Conservation (phyloP, 345 rosid genomes). For the Camelina neglecta region DNA sequence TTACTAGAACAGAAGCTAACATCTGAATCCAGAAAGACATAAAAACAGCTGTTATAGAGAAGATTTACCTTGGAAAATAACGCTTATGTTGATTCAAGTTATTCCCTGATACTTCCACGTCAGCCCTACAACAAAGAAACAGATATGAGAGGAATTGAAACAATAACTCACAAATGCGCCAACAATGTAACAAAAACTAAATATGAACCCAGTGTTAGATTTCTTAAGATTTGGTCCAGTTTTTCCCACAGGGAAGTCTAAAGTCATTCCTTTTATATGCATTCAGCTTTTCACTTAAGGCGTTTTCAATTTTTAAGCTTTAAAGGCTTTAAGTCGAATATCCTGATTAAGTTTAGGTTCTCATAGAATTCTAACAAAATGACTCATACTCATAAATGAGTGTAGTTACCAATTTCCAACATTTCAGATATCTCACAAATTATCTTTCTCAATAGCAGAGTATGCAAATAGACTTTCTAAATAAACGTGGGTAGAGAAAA, state of each 20-base stretch:
- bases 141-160: conserved; percentile 31
- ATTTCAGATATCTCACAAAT: conserved; percentile 16
- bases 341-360: background rate
- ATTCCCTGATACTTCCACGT: conserved; percentile 50
- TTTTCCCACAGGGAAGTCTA: background rate
- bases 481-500: conserved; percentile 15
- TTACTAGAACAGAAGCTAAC: conserved; percentile 20
- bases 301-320: background rate
- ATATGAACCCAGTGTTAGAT: conserved; percentile 16
- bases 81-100: conserved; percentile 47
- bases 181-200: conserved; percentile 24
- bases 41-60: conserved; percentile 28
- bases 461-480: conserved; percentile 7
- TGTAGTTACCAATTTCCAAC: conserved; percentile 2
- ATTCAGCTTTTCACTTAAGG: conserved; percentile 8
- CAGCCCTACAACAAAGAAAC: conserved; percentile 53
- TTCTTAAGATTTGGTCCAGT: conserved; percentile 2
- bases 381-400: conserved; percentile 13
- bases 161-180: background rate
- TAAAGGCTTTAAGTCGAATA: conserved; percentile 1
- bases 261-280: conserved; percentile 14
- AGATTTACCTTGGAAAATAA: conserved; percentile 80
- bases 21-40: conserved; percentile 24
- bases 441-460: conserved; percentile 4
- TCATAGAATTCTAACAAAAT: conserved; percentile 24